A percentile compares a stretch with the other conserved stretches of the same genome.
Conservation (phyloP, 768 basidiomycete species). For the Russula brevipes region DNA sequence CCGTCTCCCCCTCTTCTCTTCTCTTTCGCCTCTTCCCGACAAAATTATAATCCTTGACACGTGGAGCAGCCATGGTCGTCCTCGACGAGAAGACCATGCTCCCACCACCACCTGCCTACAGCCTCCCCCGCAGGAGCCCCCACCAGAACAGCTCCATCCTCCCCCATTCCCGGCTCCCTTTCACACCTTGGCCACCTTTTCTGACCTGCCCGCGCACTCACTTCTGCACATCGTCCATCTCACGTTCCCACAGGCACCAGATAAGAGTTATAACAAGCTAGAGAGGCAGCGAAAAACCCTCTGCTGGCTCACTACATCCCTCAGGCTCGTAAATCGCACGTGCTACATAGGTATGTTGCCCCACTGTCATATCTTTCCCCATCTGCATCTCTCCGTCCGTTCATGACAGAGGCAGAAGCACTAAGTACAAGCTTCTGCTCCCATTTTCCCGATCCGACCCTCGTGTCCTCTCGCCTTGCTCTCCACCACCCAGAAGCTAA, state of each 20-base stretch:
- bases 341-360: conserved; percentile 57
- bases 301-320: conserved; percentile 60
- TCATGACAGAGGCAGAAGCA: too few species aligned
- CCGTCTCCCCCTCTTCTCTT: too few species aligned
- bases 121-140: neutral
- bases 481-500: neutral
- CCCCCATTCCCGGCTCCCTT: conserved; percentile 2
- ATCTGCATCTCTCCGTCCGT: neutral
- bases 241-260: conserved; percentile 50
- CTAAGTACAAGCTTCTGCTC: too few species aligned
- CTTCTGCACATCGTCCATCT: conserved; percentile 64
- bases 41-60: neutral
- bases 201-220: conserved; percentile 52
- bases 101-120: conserved; percentile 16
- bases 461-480: too few species aligned
- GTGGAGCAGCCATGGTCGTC: conserved; percentile 36
- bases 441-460: too few species aligned
- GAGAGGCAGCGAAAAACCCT: conserved; percentile 61
- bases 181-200: conserved; percentile 25
- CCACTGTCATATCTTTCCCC: neutral
- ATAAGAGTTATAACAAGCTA: conserved; percentile 37
- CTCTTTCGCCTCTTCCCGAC: too few species aligned
- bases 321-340: conserved; percentile 60
- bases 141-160: neutral
- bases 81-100: conserved; percentile 17